Percentiles rank a stretch among this genome's conserved stretches.
These are phyloP conservation scores for Pythium dissimile DNA, from an alignment of 352 stramenopile species.

Conservation along the genomic window DNA sequence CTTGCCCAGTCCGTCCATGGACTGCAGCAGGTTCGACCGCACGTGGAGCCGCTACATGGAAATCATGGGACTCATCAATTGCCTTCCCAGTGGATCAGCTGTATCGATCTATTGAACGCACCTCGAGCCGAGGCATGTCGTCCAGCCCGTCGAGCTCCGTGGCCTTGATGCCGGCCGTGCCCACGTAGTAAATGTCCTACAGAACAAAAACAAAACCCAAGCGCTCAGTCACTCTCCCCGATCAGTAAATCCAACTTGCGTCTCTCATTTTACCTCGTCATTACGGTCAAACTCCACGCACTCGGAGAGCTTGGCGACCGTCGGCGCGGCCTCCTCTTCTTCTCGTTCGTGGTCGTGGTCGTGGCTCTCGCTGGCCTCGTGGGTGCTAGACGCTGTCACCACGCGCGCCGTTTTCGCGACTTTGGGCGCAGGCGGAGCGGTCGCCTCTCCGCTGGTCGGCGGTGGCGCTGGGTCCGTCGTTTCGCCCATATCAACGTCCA, in stretches of 20 bases:
- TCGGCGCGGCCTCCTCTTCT: conserved; percentile 24
- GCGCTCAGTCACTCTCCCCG: too few species aligned
- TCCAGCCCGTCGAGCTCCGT: conserved; percentile 64
- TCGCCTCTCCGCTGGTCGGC: neutral
- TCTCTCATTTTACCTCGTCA: conserved; percentile 54
- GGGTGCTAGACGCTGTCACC: conserved; percentile 4
- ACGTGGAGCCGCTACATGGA: conserved; percentile 50
- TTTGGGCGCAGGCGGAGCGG: conserved; percentile 2
- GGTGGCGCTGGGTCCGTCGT: neutral
- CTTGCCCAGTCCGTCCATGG: conserved; percentile 68
- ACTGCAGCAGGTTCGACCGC: conserved; percentile 77
- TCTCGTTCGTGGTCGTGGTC: conserved; percentile 12
- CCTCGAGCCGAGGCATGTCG: conserved; percentile 42
- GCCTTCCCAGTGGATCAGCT: too few species aligned
- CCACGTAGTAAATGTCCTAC: conserved; percentile 84
- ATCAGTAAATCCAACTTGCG: too few species aligned
- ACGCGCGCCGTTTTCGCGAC: conserved; percentile 14
- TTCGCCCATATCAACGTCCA: conserved; percentile 2
- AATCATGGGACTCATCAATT: neutral
- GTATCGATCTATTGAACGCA: too few species aligned
- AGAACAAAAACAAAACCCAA: neutral
- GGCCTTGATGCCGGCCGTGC: conserved; percentile 74
- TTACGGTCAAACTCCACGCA: conserved; percentile 60
- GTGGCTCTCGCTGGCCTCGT: conserved; percentile 8
- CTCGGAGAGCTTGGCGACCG: conserved; percentile 51